Evolutionary conservation across 2,329 filamentous ascomycete species (phyloP).

Genomic region (Aspergillus nomiae): DNA sequence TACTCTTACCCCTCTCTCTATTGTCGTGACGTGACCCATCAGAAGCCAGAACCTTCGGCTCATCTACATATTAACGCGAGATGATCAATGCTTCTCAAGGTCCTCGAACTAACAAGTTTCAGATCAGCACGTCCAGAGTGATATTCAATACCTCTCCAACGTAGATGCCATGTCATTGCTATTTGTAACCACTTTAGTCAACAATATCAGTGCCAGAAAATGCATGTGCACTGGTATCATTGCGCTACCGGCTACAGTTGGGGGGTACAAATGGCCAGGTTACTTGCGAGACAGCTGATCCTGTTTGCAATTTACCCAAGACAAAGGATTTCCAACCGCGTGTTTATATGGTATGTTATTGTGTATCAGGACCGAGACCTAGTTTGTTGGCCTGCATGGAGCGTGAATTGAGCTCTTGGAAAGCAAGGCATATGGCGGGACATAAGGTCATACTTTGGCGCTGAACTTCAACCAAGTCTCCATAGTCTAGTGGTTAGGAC

Average conservation of each 20-base stretch:
- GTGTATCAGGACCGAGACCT: neutral
- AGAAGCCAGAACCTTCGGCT: too few relatives aligned
- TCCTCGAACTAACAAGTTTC: too few relatives aligned
- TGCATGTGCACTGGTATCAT: neutral
- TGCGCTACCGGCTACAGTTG: neutral
- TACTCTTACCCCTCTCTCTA: neutral
- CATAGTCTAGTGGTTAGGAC: slow-evolving; percentile 14
- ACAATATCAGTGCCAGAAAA: neutral
- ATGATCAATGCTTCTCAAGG: too few relatives aligned
- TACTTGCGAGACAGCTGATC: neutral
- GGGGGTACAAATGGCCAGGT: neutral
- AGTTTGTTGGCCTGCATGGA: neutral
- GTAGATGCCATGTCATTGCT: too few relatives aligned
- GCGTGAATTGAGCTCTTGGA: too few relatives aligned
- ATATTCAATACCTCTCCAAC: neutral
- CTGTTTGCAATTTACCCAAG: neutral
- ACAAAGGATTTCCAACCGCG: neutral
- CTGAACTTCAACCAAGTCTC: neutral
- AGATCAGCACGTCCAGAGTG: neutral
- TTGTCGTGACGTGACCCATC: too few relatives aligned
- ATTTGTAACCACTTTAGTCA: too few relatives aligned
- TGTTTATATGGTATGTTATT: neutral
- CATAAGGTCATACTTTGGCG: neutral
- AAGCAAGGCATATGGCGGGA: neutral
- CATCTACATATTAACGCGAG: too few relatives aligned